Base-by-base conservation (phyloP, 345 rosid species). In the Brassica incana region DNA sequence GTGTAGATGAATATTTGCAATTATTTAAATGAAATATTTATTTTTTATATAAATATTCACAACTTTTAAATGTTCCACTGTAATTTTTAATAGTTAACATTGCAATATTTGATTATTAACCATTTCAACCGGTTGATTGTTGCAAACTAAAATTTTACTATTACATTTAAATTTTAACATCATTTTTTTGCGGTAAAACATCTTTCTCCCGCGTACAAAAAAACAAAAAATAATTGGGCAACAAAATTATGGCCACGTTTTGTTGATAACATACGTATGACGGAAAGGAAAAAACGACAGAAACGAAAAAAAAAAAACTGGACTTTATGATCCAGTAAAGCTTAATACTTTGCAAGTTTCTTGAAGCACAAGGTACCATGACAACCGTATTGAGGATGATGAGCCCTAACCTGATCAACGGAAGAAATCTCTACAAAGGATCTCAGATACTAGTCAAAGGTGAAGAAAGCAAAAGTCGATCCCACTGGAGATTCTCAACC, bases 161-260 rank as follows among this genome's bases (percentile, higher is more conserved):
- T 29, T 29, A 29, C 32, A 29, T 29, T 29, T 29, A 29, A 29
- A 29, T 29, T 29, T 29, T 29, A 29, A 29, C 32, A 29, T 29
- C 32, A 29, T 29, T 29, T 29, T n/a, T 29, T 29, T 29, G 32
- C 32, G 32, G 32, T 29, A 29, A 29, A 29, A 29, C 32, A 29
- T 29, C 32, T 29, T 29, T 29, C 32, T 29, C 32, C 32, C 32
- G 5, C 32, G 32, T 23, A 23, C 40, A 58, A 66, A 79, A 61
- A 48, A 35, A n/a, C 32, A 30, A 78, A 65, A 64, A 64, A 23
- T 0, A 65, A 45, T 20, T 27, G 33, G 52, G 48, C 20, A 74
- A 63, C 36, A 74, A 62, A 74, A 62, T 74, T 14, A 52, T 54
- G 83, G 61, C 83, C 83, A 80, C 79, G 76, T 74, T 74, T 80